phyloP scores from a whole-genome alignment of 805 yeast species.

The Teunomyces tritomae region DNA sequence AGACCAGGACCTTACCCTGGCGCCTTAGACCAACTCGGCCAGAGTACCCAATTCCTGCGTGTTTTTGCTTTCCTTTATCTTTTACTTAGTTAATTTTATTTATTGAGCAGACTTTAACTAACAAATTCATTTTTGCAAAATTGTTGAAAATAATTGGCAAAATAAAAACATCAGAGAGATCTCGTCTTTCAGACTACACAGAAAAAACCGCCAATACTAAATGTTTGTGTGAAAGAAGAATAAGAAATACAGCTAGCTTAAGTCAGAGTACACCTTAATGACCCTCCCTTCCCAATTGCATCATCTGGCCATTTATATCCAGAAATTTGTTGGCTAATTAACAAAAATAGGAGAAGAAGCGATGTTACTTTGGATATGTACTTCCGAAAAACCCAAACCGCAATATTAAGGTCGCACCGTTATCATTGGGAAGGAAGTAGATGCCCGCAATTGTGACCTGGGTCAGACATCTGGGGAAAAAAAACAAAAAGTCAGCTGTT shows the following conservation, averaged over 20 bases:
- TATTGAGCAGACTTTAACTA: too few species aligned
- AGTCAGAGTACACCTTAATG: too few species aligned
- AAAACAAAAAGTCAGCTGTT: background rate
- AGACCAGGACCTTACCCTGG: conserved; percentile 23
- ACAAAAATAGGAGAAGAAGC: background rate
- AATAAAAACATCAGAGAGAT: too few species aligned
- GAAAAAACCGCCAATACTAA: too few species aligned
- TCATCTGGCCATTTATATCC: background rate
- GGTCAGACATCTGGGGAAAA: background rate
- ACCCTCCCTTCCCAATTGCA: too few species aligned
- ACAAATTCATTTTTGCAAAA: too few species aligned
- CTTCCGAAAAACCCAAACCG: background rate
- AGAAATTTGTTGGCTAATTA: background rate
- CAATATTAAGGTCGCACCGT: background rate
- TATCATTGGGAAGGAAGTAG: background rate
- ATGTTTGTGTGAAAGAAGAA: too few species aligned
- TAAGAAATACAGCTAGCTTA: too few species aligned
- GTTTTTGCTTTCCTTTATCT: background rate
- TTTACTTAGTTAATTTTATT: background rate
- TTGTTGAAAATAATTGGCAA: too few species aligned
- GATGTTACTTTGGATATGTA: background rate
- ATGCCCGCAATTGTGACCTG: background rate
- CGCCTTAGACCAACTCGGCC: conserved; percentile 23
- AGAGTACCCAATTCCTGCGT: conserved; percentile 19
- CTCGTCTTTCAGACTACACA: too few species aligned